Evolutionary conservation across 805 yeast genomes (phyloP).

Genomic region (Candida sonorensis): DNA sequence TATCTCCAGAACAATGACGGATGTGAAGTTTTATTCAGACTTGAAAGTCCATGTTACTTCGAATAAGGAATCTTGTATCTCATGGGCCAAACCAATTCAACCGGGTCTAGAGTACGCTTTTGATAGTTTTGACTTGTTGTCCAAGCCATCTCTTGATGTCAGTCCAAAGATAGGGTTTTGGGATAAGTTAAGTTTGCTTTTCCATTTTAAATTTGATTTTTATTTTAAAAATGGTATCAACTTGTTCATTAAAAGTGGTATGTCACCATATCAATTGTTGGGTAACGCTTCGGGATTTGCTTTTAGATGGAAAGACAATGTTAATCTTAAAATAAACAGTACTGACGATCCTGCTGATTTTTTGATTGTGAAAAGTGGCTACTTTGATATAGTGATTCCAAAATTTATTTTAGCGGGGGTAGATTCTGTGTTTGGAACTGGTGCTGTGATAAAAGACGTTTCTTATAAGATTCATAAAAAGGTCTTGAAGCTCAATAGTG

Average conservation of each 20-base stretch:
- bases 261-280: slow-evolving; percentile 48
- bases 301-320: slow-evolving; percentile 57
- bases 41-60: slow-evolving; percentile 40
- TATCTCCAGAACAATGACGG: slow-evolving; percentile 56
- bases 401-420: slow-evolving; percentile 32
- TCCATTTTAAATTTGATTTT: slow-evolving; percentile 48
- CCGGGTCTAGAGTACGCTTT: slow-evolving; percentile 55
- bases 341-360: slow-evolving; percentile 42
- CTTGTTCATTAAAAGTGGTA: slow-evolving; percentile 55
- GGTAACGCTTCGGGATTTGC: slow-evolving; percentile 60
- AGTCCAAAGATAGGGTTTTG: slow-evolving; percentile 62
- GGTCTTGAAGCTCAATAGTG: slow-evolving; percentile 56
- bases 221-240: slow-evolving; percentile 45
- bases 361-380: slow-evolving; percentile 46
- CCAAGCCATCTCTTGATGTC: slow-evolving; percentile 65
- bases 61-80: slow-evolving; percentile 40
- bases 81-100: slow-evolving; percentile 61
- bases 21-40: slow-evolving; percentile 50
- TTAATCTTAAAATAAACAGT: slow-evolving; percentile 43
- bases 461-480: slow-evolving; percentile 38
- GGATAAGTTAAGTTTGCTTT: slow-evolving; percentile 54
- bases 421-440: slow-evolving; percentile 7
- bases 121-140: slow-evolving; percentile 58
- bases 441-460: slow-evolving; percentile 18
- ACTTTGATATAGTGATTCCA: slow-evolving; percentile 53